A percentile compares a stretch with the other conserved stretches of the same genome.
These are phyloP conservation scores for Sugiyamaella valdiviana DNA, from an alignment of 805 yeast genomes.

Conservation along the genomic window DNA sequence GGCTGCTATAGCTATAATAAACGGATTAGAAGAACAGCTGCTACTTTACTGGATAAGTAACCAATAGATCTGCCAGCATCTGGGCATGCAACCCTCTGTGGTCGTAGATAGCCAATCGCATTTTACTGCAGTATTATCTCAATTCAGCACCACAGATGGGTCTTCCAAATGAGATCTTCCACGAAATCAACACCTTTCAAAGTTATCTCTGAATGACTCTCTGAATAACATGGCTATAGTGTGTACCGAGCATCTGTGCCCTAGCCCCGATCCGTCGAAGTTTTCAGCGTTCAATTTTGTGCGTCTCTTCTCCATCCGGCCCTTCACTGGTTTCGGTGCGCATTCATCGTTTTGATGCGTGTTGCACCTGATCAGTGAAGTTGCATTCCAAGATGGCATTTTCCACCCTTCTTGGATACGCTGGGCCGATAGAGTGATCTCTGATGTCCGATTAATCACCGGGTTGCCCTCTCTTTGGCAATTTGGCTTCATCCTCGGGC, in stretches of 20 bases:
- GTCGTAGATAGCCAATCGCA: no score
- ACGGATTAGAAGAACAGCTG: background rate
- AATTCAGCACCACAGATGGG: no score
- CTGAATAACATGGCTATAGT: no score
- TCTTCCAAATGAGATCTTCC: no score
- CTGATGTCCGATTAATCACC: constrained; percentile 7
- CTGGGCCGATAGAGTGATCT: background rate
- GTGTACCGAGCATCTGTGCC: no score
- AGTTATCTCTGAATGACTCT: no score
- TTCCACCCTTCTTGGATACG: background rate
- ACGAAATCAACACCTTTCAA: no score
- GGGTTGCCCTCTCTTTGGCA: constrained; percentile 4
- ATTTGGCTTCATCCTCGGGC: constrained; percentile 8
- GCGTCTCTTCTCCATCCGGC: background rate
- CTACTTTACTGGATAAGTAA: background rate
- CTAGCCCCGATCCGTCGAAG: no score
- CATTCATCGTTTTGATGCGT: background rate
- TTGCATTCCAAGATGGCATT: background rate
- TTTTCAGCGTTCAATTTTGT: no score
- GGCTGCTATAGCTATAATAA: background rate
- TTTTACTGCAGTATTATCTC: no score
- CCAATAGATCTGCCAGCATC: no score
- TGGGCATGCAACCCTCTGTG: no score
- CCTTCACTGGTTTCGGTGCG: background rate
- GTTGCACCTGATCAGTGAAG: background rate